These are phyloP conservation scores for Escovopsis sp. DNA, from an alignment of 2,329 filamentous ascomycete genomes.

Conservation along the genomic window DNA sequence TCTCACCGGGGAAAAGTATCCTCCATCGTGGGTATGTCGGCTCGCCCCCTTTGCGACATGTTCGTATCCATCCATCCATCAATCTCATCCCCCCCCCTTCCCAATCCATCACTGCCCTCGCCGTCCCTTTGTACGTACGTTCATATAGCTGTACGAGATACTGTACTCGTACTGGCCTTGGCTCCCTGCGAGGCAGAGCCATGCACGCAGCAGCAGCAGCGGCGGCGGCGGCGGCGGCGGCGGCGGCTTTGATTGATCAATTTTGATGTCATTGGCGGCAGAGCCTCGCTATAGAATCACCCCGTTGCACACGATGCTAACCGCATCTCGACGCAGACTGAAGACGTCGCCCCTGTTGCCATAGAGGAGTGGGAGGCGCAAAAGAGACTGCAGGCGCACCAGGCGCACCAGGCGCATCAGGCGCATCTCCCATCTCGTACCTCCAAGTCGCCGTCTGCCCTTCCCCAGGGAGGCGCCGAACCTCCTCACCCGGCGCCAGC, in stretches of 20 bases:
- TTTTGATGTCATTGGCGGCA: no score
- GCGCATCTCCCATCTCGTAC: conserved; percentile 1
- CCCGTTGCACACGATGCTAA: conserved; percentile 10
- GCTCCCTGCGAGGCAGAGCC: no score
- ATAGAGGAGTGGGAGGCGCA: conserved; percentile 19
- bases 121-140: background rate
- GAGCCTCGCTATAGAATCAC: background rate
- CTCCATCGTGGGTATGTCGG: conserved; percentile 14
- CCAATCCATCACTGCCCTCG: no score
- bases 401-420: background rate
- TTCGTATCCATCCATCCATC: background rate
- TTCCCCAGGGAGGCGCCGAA: conserved; percentile 8
- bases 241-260: no score
- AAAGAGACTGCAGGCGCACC: conserved; percentile 8
- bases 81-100: no score
- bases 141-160: background rate
- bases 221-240: no score
- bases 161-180: no score
- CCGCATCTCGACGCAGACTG: conserved; percentile 8
- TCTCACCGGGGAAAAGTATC: conserved; percentile 18
- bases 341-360: conserved; percentile 18
- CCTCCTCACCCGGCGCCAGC: conserved; percentile 12
- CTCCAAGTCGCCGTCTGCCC: background rate
- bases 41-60: background rate
- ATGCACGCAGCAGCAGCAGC: no score